Evolutionary conservation across 345 rosid genomes (phyloP), one percentile per base, ranked within the genome.

Genomic region (Gossypium raimondii): DNA sequence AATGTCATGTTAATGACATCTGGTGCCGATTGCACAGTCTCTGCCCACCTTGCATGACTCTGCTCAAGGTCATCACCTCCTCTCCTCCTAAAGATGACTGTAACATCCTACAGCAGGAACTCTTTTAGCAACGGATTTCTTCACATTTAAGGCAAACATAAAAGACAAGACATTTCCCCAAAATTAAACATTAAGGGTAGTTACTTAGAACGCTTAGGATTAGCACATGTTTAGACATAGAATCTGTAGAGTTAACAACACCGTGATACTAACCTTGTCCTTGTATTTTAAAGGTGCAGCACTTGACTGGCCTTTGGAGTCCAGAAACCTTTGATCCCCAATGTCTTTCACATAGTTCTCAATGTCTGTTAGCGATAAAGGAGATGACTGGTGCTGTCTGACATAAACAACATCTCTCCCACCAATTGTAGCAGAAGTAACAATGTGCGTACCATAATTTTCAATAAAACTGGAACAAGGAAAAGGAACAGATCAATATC

Each of bases 11-110:
- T 89, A 78, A 95, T 88, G 48, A 93, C 94, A 74, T 95, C 98
- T 3, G 99, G 99, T 56, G 99, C 91, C 63, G 82, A 81, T 25
- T 80, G 80, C 53, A 93, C 94, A 0, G 94, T 93, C 72, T 89
- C 84, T 2, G 89, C 94, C 99, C 99, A 95, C 77, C 86, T 89
- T 55, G 87, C 82, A 82, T 91, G 98, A 82, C 92, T 91, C 84
- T 95, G 99, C 79, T 93, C 99, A 53, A 95, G 93, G 84, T 95
- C 98, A 60, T 95, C 99, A 17, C 99, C 99, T 75, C 99, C 99
- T 84, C 99, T 89, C 84, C 99, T 83, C 89, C 99, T 84, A 81
- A 90, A 95, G 75, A 95, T 95, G 65, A 95, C 98, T 78, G 99
- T 91, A 66, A 93, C 93, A 80, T 95, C 98, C 99, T 95, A 88